Evolutionary conservation across 2,329 filamentous ascomycete species (phyloP).

Genomic region (Aaosphaeria arxii): DNA sequence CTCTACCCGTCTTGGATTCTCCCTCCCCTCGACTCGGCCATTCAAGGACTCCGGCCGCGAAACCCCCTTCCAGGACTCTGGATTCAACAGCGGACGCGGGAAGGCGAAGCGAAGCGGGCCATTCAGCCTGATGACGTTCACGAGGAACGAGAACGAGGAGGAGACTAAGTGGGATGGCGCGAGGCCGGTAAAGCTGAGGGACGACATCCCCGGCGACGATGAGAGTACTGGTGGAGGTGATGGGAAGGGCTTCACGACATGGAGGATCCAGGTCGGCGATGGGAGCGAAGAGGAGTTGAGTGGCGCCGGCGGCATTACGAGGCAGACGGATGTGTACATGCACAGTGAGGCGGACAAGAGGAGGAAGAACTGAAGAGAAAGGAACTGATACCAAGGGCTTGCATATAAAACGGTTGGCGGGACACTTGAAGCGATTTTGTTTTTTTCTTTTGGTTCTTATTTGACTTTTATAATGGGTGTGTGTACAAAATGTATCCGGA

Average conservation of each 20-base stretch:
- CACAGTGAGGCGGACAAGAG: slow-evolving; percentile 10
- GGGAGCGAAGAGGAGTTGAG: slow-evolving; percentile 23
- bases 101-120: slow-evolving; percentile 13
- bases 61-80: slow-evolving; percentile 6
- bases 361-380: background rate
- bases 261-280: slow-evolving; percentile 26
- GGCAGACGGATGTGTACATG: slow-evolving; percentile 23
- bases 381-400: no score
- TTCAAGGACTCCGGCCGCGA: background rate
- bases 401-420: no score
- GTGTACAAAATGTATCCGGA: background rate
- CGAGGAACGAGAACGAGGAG: slow-evolving; percentile 16
- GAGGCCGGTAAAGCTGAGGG: slow-evolving; percentile 22
- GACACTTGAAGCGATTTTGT: background rate
- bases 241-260: slow-evolving; percentile 23
- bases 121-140: slow-evolving; percentile 21
- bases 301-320: slow-evolving; percentile 18
- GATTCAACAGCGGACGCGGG: slow-evolving; percentile 4
- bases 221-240: slow-evolving; percentile 13
- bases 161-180: slow-evolving; percentile 21
- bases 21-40: slow-evolving; percentile 9
- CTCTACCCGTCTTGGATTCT: slow-evolving; percentile 17
- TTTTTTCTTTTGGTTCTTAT: background rate
- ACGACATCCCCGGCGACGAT: slow-evolving; percentile 17
- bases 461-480: background rate